Percentiles rank a stretch among this genome's conserved stretches.
These are phyloP conservation scores for Trichoderma sp. DNA, from an alignment of 2,329 filamentous ascomycete species.

Conservation along the genomic window DNA sequence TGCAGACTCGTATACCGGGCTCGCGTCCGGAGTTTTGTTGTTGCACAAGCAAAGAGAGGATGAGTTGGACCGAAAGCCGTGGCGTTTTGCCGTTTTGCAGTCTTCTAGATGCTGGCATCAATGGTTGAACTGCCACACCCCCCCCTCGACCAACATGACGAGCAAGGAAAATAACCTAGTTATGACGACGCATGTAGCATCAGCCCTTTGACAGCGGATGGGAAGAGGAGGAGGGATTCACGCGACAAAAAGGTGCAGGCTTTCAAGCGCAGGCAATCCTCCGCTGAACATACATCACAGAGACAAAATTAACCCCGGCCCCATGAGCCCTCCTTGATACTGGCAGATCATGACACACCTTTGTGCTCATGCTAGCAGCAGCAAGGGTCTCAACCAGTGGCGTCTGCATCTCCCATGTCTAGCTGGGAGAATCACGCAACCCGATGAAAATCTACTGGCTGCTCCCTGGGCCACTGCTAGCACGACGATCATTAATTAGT, in stretches of 20 bases:
- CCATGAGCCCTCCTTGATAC: slow-evolving; percentile 13
- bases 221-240: background rate
- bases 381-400: slow-evolving; percentile 12
- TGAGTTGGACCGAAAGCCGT: background rate
- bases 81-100: background rate
- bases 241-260: background rate
- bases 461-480: slow-evolving; percentile 11
- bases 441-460: slow-evolving; percentile 15
- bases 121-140: background rate
- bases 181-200: slow-evolving; percentile 8
- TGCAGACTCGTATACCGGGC: background rate
- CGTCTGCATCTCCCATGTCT: slow-evolving; percentile 9
- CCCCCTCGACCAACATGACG: background rate
- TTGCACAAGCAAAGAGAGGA: background rate
- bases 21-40: background rate
- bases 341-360: slow-evolving; percentile 21
- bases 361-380: slow-evolving; percentile 1
- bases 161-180: background rate
- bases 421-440: slow-evolving; percentile 15
- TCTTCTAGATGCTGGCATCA: background rate
- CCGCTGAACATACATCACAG: background rate
- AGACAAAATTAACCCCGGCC: background rate
- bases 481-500: slow-evolving; percentile 20
- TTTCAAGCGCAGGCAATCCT: background rate
- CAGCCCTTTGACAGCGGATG: background rate